Evolutionary conservation across 2,329 filamentous ascomycete species (phyloP), one percentile per base, ranked within the genome.

Genomic region (Colletotrichum neosansevieriae): DNA sequence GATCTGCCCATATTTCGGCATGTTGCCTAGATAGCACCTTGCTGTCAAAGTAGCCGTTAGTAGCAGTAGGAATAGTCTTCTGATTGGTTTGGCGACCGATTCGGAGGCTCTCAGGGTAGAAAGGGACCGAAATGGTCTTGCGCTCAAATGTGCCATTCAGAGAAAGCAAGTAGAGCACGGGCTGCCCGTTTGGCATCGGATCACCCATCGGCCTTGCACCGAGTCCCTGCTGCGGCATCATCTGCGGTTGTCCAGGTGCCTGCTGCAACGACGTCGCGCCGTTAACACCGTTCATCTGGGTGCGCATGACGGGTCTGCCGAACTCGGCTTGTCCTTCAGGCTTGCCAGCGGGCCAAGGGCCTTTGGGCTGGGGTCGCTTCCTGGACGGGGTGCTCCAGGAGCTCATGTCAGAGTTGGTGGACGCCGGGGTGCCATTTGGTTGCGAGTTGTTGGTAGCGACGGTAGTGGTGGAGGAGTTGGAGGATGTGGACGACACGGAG

Each of bases 11-110:
- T 42, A 99, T 92, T 78, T 99, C 96, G 40, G 96, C 96, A 79
- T 99, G 96, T 77, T 98, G 94, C 74, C 96, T 88, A 44, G 96
- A 98, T 24, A 99, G 87, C 29, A 99, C 96, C 80, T 99, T 99
- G 58, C 95, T 98, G 79, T 99, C 96, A 76, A 99, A 99, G 79
- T 92, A 99, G 40, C 96, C 96, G 80, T 99, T 99, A 69, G 91
- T 82, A 0, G 94, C 90, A 0, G 94, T 97, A 0, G 96, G 96
- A 12, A 97, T 88, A 0, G 96, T 98, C 80, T 97, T 98, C 72
- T 94, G 93, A 79, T 99, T 99, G 19, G 96, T 99, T 80, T 99
- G 96, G 54, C 96, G 92, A 50, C 96, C 96, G 76, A 99, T 97
- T 71, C 94, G 91, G 57, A 99, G 85, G 45, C 93, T 92, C n/a